Percentiles rank a stretch among this genome's conserved stretches.
phyloP scores from a whole-genome alignment of 371 early-diverging fungal species.

The Apophysomyces variabilis region DNA sequence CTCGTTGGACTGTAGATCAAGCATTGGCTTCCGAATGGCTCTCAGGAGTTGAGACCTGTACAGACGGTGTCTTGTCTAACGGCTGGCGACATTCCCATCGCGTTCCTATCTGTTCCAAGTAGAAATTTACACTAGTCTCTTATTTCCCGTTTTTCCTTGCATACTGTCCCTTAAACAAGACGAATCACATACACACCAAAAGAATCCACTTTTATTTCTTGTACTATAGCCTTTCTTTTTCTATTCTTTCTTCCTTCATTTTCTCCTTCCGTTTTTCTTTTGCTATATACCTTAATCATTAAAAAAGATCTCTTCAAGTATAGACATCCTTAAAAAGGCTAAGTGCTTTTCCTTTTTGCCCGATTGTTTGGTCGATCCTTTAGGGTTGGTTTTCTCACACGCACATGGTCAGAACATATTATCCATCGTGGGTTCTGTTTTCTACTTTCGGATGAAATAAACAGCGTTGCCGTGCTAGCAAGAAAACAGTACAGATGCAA shows the following conservation, averaged over 20 bases:
- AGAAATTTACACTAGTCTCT: slow-evolving; percentile 1
- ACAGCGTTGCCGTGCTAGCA: too few relatives aligned
- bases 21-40: slow-evolving; percentile 55
- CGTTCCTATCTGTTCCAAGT: slow-evolving; percentile 14
- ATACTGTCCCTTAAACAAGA: not conserved
- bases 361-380: too few relatives aligned
- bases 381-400: too few relatives aligned
- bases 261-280: not conserved
- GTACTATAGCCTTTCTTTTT: not conserved
- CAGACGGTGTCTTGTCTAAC: slow-evolving; percentile 44
- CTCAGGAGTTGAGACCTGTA: slow-evolving; percentile 43
- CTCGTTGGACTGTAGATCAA: slow-evolving; percentile 50
- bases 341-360: too few relatives aligned
- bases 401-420: too few relatives aligned
- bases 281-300: not conserved
- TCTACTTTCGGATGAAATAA: too few relatives aligned
- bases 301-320: not conserved
- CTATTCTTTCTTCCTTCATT: not conserved
- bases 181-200: not conserved
- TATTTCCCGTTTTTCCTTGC: not conserved
- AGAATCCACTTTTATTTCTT: not conserved
- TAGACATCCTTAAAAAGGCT: too few relatives aligned
- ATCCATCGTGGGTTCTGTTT: too few relatives aligned
- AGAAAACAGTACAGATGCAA: not conserved
- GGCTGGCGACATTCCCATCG: slow-evolving; percentile 49